Base-by-base conservation (phyloP, 345 rosid genomes). In the Euphorbia lathyris region DNA sequence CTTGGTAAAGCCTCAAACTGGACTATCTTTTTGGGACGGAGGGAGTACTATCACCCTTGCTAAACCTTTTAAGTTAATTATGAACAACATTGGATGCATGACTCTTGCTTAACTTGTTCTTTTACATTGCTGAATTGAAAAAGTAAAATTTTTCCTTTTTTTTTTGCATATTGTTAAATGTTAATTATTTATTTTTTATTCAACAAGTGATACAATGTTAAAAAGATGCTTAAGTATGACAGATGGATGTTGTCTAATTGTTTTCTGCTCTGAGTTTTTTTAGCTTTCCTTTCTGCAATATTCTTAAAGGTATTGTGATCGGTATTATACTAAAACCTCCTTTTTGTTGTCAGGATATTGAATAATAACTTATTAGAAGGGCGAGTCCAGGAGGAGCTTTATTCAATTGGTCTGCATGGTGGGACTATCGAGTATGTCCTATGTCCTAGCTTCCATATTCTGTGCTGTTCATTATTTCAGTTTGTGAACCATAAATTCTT, bases 391-490 rank as follows among this genome's bases (percentile, higher is more conserved):
- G 98, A 84, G 76, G 89, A 89, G 66, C 86, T 96, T 63, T 96
- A 85, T 80, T 80, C 94, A 61, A 84, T 96, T 78, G 92, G 96
- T 76, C 87, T 96, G 77, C 97, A 87, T 63, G 99, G 99, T 67
- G 99, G 99, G 73, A 83, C 82, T 34, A 88, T 96, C 27, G 92
- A 96, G 99, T 96, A 88, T 17, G 96, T 78, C 55, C 19, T 43
- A 17, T 52, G 50, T 71, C 7, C 47, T 74, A 58, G 25, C 30
- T 51, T 9, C 36, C 34, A 47, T 36, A 38, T 56, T 74, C 19
- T 22, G 11, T 50, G 27, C 57, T 23, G 55, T 51, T 58, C 48
- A 42, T 30, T 45, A 11, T 38, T 17, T 10, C 1, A 10, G 9
- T 57, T 68, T 65, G 50, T 45, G 36, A n/a, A 40, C 55, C 25